Evolutionary conservation across 495 filamentous ascomycete species (phyloP).

Genomic region (Penicillium bialowiezense): DNA sequence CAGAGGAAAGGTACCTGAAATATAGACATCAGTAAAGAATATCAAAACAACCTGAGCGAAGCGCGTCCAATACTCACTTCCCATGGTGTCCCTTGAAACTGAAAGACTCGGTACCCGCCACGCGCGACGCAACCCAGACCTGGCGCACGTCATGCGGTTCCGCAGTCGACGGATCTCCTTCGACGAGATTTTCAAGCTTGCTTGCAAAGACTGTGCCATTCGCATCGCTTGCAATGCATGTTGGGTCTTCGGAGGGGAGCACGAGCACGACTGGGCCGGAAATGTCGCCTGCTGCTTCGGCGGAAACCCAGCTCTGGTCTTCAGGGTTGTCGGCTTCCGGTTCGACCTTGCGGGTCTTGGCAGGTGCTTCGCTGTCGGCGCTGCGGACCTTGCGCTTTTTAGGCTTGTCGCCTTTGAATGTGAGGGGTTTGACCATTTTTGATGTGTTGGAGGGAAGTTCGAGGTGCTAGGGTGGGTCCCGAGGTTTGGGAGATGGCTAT

Average conservation of each 20-base stretch:
- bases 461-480: slow-evolving; percentile 3
- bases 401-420: slow-evolving; percentile 94
- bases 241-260: slow-evolving; percentile 64
- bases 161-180: slow-evolving; percentile 71
- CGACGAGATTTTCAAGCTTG: slow-evolving; percentile 76
- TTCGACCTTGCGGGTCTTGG: slow-evolving; percentile 37
- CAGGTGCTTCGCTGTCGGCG: slow-evolving; percentile 30
- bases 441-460: background rate
- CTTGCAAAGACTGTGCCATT: slow-evolving; percentile 81
- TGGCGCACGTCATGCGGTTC: slow-evolving; percentile 94
- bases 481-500: slow-evolving; percentile 2
- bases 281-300: slow-evolving; percentile 71
- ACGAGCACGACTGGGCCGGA: slow-evolving; percentile 81
- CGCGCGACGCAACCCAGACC: slow-evolving; percentile 87
- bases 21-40: background rate
- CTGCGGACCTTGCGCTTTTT: slow-evolving; percentile 78
- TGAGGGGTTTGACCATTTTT: slow-evolving; percentile 72
- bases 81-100: slow-evolving; percentile 89
- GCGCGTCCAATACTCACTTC: slow-evolving; percentile 48
- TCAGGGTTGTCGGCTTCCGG: slow-evolving; percentile 37
- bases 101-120: slow-evolving; percentile 75
- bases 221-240: slow-evolving; percentile 77
- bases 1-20: slow-evolving; percentile 69
- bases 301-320: slow-evolving; percentile 88
- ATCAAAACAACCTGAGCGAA: background rate